Evolutionary conservation across 2,329 filamentous ascomycete genomes (phyloP).

Genomic region (Claviceps arundinis): DNA sequence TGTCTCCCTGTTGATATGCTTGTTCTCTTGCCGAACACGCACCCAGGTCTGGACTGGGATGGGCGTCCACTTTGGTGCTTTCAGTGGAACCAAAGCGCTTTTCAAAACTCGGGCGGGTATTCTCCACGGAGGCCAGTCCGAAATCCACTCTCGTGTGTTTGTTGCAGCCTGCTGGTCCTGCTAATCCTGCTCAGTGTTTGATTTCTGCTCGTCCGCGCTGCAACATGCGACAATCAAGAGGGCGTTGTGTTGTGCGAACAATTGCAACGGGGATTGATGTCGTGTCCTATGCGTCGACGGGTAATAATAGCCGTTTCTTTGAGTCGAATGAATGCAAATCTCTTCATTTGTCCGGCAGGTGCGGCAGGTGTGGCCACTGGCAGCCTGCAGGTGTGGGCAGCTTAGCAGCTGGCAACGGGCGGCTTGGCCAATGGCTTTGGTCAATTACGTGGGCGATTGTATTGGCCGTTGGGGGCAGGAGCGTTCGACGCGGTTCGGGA

Average conservation of each 20-base stretch:
- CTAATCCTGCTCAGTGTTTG: too few relatives aligned
- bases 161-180: background rate
- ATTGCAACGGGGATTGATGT: background rate
- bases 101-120: constrained; percentile 1
- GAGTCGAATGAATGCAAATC: background rate
- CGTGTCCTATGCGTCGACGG: background rate
- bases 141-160: constrained; percentile 1
- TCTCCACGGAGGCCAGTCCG: constrained; percentile 1
- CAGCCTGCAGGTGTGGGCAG: background rate
- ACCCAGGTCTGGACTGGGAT: constrained; percentile 1
- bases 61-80: constrained; percentile 2
- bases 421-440: background rate
- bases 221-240: background rate
- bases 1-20: background rate
- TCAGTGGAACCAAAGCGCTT: background rate
- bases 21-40: background rate
- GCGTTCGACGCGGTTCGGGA: background rate
- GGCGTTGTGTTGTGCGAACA: background rate
- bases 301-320: background rate
- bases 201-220: too few relatives aligned
- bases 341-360: background rate
- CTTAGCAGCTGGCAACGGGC: background rate
- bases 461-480: background rate
- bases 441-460: background rate
- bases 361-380: background rate